phyloP scores from a whole-genome alignment of 805 yeast species.

The Spathaspora gorwiae region DNA sequence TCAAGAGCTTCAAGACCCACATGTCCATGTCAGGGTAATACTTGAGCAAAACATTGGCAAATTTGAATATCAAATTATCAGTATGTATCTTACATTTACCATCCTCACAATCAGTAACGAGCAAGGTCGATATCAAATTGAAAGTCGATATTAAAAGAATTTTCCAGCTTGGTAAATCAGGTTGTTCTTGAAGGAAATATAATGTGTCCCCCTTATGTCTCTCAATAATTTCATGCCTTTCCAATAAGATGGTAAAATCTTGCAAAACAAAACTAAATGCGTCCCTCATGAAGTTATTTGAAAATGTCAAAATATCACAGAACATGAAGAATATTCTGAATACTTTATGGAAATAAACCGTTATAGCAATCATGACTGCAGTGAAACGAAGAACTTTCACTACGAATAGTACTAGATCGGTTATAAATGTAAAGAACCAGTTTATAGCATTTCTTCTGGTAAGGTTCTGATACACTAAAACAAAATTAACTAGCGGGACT shows the following conservation, averaged over 20 bases:
- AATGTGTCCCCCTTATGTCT: constrained; percentile 8
- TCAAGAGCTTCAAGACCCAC: constrained; percentile 4
- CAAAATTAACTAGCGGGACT: constrained; percentile 16
- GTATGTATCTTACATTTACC: constrained; percentile 3
- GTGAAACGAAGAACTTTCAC: constrained; percentile 11
- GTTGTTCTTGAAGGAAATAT: constrained; percentile 4
- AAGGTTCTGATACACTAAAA: constrained; percentile 13
- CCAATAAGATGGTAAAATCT: constrained; percentile 12
- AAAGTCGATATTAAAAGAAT: not conserved
- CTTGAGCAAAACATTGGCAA: constrained; percentile 10
- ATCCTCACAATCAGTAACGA: constrained; percentile 2
- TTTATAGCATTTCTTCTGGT: constrained; percentile 5
- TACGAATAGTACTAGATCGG: constrained; percentile 3
- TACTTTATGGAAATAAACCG: constrained; percentile 16
- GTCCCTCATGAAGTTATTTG: constrained; percentile 24
- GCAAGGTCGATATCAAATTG: constrained; percentile 2
- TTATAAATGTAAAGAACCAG: constrained; percentile 1
- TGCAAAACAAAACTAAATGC: constrained; percentile 22
- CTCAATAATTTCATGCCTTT: constrained; percentile 8
- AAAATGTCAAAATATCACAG: constrained; percentile 25
- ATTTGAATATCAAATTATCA: constrained; percentile 15
- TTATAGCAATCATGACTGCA: constrained; percentile 13
- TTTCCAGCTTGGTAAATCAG: constrained; percentile 3
- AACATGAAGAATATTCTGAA: constrained; percentile 16
- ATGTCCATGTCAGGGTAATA: constrained; percentile 1